Percentiles rank a stretch among this genome's conserved stretches.
phyloP scores from a whole-genome alignment of 805 yeast genomes.

The Candida odintsovae region DNA sequence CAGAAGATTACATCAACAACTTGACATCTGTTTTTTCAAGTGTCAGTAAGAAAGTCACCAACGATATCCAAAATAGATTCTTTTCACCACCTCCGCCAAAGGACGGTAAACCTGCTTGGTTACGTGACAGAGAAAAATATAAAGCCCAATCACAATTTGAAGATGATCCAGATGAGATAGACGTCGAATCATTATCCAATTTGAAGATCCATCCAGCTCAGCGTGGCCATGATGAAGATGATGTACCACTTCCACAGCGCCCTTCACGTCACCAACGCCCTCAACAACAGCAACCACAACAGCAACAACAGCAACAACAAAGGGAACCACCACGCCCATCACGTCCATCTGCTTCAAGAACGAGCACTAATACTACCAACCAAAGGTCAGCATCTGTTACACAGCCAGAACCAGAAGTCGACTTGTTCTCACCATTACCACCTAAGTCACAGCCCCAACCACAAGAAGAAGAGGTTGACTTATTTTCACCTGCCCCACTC shows the following conservation, averaged over 20 bases:
- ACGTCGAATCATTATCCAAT: constrained; percentile 17
- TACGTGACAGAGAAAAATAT: constrained; percentile 51
- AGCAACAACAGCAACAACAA: too few relatives aligned
- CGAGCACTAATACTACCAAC: background rate
- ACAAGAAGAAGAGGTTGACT: constrained; percentile 6
- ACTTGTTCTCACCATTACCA: constrained; percentile 16
- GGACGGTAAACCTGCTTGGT: constrained; percentile 64
- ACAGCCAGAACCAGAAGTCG: constrained; percentile 10
- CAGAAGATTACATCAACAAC: constrained; percentile 16
- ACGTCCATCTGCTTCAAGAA: background rate
- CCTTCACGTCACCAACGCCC: constrained; percentile 3
- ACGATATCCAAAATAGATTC: constrained; percentile 27
- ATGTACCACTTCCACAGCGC: background rate
- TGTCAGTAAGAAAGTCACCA: constrained; percentile 18
- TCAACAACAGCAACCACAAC: constrained; percentile 4
- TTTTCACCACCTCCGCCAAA: constrained; percentile 13
- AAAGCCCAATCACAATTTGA: constrained; percentile 30
- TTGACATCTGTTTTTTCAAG: constrained; percentile 17
- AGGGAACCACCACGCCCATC: background rate
- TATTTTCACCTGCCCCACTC: constrained; percentile 8
- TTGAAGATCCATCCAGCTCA: constrained; percentile 5
- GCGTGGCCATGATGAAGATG: background rate
- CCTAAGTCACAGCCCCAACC: background rate
- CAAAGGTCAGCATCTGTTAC: background rate
- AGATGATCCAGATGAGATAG: constrained; percentile 44